Percentiles rank a stretch among this genome's conserved stretches.
Evolutionary conservation across 805 yeast species (phyloP).

Genomic region (Spathaspora passalidarum): DNA sequence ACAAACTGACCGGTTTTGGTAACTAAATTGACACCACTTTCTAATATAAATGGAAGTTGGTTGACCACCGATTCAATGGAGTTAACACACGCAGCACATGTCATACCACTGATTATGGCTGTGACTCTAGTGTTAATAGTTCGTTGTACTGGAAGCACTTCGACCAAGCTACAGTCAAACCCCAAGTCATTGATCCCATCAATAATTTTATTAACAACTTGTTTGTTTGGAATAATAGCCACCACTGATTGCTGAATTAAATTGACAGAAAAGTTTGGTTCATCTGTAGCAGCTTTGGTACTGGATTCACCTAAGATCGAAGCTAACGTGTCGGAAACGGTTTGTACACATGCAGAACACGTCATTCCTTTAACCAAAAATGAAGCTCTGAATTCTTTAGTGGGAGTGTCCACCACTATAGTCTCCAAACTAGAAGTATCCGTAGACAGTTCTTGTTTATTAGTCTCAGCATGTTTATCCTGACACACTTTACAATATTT

Average conservation of each 20-base stretch:
- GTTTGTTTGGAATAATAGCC: conserved; percentile 51
- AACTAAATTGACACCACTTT: conserved; percentile 53
- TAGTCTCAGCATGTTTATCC: conserved; percentile 17
- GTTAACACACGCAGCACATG: conserved; percentile 69
- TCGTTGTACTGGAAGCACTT: conserved; percentile 56
- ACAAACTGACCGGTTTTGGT: conserved; percentile 64
- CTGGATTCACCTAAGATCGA: conserved; percentile 13
- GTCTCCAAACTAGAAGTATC: conserved; percentile 22
- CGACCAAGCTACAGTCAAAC: conserved; percentile 49
- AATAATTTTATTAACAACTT: conserved; percentile 32
- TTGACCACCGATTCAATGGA: conserved; percentile 49
- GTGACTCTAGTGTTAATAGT: conserved; percentile 47
- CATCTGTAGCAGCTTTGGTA: conserved; percentile 11
- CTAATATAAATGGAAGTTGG: conserved; percentile 50
- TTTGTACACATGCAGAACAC: conserved; percentile 35
- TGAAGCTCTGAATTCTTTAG: conserved; percentile 43
- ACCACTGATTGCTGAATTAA: conserved; percentile 51
- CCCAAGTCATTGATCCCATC: conserved; percentile 29
- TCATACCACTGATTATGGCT: conserved; percentile 70
- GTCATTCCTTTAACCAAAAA: conserved; percentile 50
- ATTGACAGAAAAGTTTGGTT: conserved; percentile 47
- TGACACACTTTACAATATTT: conserved; percentile 43
- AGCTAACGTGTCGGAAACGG: conserved; percentile 28
- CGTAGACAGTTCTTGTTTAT: conserved; percentile 9
- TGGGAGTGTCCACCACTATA: conserved; percentile 18